These are phyloP conservation scores for Cordyceps tenuipes DNA, from an alignment of 2,329 filamentous ascomycete species.

Conservation along the genomic window DNA sequence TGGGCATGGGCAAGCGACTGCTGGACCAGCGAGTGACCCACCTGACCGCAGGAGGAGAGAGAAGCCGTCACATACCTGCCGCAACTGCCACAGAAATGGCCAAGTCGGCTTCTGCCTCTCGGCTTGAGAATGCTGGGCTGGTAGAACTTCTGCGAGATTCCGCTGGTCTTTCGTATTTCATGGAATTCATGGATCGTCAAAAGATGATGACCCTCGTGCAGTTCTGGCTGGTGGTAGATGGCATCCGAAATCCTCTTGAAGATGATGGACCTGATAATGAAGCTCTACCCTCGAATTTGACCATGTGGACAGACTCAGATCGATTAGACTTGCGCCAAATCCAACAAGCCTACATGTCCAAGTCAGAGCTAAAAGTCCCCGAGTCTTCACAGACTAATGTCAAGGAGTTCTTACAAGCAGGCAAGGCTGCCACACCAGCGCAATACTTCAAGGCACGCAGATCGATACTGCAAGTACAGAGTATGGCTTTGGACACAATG, in stretches of 20 bases:
- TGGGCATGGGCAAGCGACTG: constrained; percentile 86
- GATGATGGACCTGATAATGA: constrained; percentile 61
- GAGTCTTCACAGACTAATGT: constrained; percentile 62
- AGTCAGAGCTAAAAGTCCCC: constrained; percentile 70
- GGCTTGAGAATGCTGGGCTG: constrained; percentile 66
- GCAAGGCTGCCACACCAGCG: constrained; percentile 63
- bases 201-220: constrained; percentile 82
- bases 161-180: constrained; percentile 91
- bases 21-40: constrained; percentile 83
- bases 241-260: constrained; percentile 88
- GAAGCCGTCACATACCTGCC: constrained; percentile 24
- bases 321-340: constrained; percentile 85
- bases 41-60: constrained; percentile 60
- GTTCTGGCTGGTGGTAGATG: constrained; percentile 97
- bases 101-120: constrained; percentile 40
- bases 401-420: constrained; percentile 68
- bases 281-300: constrained; percentile 51
- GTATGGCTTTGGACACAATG: constrained; percentile 75
- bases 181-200: constrained; percentile 98
- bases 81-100: constrained; percentile 19
- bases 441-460: constrained; percentile 80
- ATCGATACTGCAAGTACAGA: constrained; percentile 75
- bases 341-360: constrained; percentile 78
- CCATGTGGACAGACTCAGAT: constrained; percentile 75
- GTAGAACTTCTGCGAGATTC: constrained; percentile 83